Evolutionary conservation across 441 rosid species (phyloP), one percentile per base, ranked within the genome.

Genomic region (Isatis lusitanica): DNA sequence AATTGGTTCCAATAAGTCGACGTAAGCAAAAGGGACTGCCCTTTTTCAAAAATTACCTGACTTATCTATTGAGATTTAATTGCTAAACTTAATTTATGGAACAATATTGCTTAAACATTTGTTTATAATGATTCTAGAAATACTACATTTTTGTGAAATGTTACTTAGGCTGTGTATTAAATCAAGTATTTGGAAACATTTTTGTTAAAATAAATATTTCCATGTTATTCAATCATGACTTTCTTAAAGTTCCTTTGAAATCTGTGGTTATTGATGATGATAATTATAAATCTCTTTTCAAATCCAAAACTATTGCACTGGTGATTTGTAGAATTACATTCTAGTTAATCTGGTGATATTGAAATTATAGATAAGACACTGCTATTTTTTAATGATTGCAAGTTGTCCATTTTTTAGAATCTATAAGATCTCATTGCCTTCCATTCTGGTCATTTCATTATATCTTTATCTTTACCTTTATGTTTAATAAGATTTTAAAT

Each of bases 21-120:
- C 55, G 63, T 31, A 74, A 60, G 63, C 60, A 52, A 74, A 68
- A 74, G 74, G 47, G 33, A 40, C 12, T 60, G 30, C 24, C 63
- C 73, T 59, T 67, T 74, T 68, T 21, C 62, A 47, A 39, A 72
- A 38, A 16, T 9, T 67, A n/a, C 40, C 15, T 44, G 57, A 44
- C n/a, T 43, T 9, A 13, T 55, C 47, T 55, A 36, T 57, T 26
- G n/a, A 56, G 4, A 16, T 61, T 16, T 60, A 38, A 21, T 71
- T 51, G 6, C 46, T 24, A 33, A 33, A 16, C 31, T 65, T n/a
- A n/a, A n/a, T n/a, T 73, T 46, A 11, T 9, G 42, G 2, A 56
- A 46, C n/a, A 55, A 7, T 44, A 21, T 56, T 44, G 48, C 39
- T 31, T 57, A 36, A 15, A 42, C n/a, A 15, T 9, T 56, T 35